These are phyloP conservation scores for Boletus smithii DNA, from an alignment of 1,284 basidiomycete genomes.

Conservation along the genomic window DNA sequence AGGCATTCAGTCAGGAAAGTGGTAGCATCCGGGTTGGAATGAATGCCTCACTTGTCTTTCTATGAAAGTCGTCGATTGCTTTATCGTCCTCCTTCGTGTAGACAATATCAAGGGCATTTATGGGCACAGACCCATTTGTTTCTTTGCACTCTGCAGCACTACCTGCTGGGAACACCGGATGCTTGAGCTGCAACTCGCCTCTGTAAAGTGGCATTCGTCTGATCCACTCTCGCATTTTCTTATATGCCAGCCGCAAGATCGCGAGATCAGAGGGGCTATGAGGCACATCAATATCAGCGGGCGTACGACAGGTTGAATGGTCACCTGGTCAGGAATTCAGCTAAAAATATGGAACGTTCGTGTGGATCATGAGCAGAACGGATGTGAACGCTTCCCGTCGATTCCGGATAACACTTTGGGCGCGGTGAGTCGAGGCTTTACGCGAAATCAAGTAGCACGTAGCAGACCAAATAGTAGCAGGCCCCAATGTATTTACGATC, in stretches of 20 bases:
- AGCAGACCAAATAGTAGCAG: conserved; percentile 18
- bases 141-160: conserved; percentile 41
- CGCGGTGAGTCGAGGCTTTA: not conserved
- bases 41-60: conserved; percentile 26
- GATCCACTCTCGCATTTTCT: conserved; percentile 53
- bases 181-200: conserved; percentile 46
- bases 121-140: conserved; percentile 36
- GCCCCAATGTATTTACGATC: conserved; percentile 17
- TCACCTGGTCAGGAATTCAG: conserved; percentile 30
- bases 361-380: conserved; percentile 37
- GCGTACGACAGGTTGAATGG: not conserved
- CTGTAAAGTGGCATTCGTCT: conserved; percentile 55
- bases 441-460: not conserved
- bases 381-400: conserved; percentile 44
- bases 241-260: conserved; percentile 54
- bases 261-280: conserved; percentile 51
- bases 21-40: not conserved
- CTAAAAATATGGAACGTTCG: conserved; percentile 38
- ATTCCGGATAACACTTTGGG: conserved; percentile 39
- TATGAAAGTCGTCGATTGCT: conserved; percentile 45
- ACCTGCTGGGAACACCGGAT: conserved; percentile 48
- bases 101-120: conserved; percentile 44
- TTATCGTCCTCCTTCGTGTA: conserved; percentile 58
- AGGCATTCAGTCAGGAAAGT: not conserved
- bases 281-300: conserved; percentile 2